Evolutionary conservation across 371 early-diverging fungal genomes (phyloP).

Genomic region (Mortierella sp.): DNA sequence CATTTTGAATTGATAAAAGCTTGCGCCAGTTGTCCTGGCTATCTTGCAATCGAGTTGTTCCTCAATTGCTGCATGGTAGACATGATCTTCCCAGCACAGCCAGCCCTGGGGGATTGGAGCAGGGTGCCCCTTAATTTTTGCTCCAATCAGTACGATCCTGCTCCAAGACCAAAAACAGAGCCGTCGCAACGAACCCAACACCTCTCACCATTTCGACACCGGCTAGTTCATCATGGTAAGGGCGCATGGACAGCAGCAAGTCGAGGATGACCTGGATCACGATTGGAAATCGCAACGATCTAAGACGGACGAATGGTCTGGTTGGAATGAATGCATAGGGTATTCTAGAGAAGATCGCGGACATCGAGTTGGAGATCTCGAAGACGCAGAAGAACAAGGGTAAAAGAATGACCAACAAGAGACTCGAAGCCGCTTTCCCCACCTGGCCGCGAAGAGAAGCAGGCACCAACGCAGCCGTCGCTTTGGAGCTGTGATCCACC

Average conservation of each 20-base stretch:
- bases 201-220: not conserved
- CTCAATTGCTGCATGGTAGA: no score
- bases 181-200: constrained; percentile 21
- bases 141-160: no score
- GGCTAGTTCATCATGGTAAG: constrained; percentile 31
- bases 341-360: constrained; percentile 93
- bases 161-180: constrained; percentile 1
- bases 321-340: constrained; percentile 61
- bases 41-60: no score
- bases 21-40: no score
- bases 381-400: constrained; percentile 82
- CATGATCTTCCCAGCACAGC: no score
- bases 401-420: constrained; percentile 16
- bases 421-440: no score
- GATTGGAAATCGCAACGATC: not conserved
- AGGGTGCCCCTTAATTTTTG: no score
- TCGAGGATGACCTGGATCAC: not conserved
- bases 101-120: no score
- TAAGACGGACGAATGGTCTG: not conserved
- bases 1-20: constrained; percentile 9
- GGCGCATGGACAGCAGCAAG: constrained; percentile 1
- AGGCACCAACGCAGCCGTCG: no score
- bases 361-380: constrained; percentile 71
- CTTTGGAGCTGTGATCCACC: no score
- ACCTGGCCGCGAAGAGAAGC: no score